Base-by-base conservation (phyloP, 805 yeast genomes). In the Myxozyma neotropica region DNA sequence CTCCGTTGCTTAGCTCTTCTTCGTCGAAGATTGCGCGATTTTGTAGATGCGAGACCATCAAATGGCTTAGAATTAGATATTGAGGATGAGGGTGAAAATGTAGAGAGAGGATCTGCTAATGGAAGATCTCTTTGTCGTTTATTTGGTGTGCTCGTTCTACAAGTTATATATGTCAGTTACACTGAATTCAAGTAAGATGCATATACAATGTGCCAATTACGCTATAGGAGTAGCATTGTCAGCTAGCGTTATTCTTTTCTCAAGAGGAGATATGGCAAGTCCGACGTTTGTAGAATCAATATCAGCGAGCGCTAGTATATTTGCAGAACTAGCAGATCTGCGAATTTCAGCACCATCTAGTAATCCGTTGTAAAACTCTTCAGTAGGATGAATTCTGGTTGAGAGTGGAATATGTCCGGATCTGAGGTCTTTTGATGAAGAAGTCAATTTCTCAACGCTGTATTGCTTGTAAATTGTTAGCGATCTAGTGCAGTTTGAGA, bases 21-120 rank as follows among this genome's bases (percentile, higher is more conserved):
- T 15, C 61, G 42, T 4, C 61, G 36, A 10, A 13, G 31, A 42
- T 57, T 57, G 12, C 61, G 48, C 35, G 57, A 33, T 23, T 40
- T 42, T 1, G 61, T 57, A 15, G 57, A 45, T 13, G 31, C 15
- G 6, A 19, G 36, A 4, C 61, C 61, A 23, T 46, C 36, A 36
- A 29, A 57, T 26, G 61, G 57, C 23, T 10, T 38, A 15, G 24
- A 15, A n/a, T 27, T 29, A 27, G 7, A 12, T 45, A 7, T 3
- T 29, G 49, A 21, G n/a, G 39, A 24, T 21, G 51, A 13, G 17
- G 17, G 27, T 2, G 50, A 17, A 12, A 31, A 27, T 38, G 38
- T 3, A 13, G 38, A 15, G 33, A 10, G 35, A 1, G 38, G 6
- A n/a, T 6, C 8, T 10, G 36, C 13, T 17, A 26, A 15, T 31